Evolutionary conservation across 495 filamentous ascomycete genomes (phyloP), one percentile per base, ranked within the genome.

Genomic region (Penicillium soppii): DNA sequence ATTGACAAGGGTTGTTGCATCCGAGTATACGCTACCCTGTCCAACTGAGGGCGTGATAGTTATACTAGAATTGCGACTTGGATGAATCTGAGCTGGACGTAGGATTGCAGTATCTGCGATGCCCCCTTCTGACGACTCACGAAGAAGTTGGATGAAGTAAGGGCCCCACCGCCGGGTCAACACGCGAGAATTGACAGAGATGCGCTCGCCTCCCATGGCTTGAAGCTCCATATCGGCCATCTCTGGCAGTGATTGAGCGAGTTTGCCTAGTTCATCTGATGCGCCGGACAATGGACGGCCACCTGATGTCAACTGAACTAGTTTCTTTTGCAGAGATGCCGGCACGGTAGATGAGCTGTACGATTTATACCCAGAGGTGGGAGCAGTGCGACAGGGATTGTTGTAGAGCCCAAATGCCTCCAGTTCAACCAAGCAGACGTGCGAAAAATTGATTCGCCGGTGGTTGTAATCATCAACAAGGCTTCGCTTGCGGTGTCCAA

Each of bases 381-480:
- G 87, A 1, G 82, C 68, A n/a, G 77, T 79, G 58, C 82, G 83
- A 44, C 90, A 80, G 15, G 94, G 90, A 61, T 97, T 97, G 66
- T 97, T 92, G 64, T 95, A 97, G 4, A 98, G 83, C 1, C 94
- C 94, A 73, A 96, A 98, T 0, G 94, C 91, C 67, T 98, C 94
- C 15, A 98, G 73, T 69, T 97, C 94, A 15, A 98, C 92, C 80
- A 96, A 83, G 64, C 92, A 97, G 3, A 97, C 79, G 63, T 98
- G 91, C 8, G 89, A 88, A 67, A 98, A 98, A 64, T 98, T 98
- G 71, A 97, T 95, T 12, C 95, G 85, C 9, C 94, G 88, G 57
- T 98, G 92, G 52, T 97, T 97, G 59, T 98, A 98, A 61, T 98
- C 94, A 52, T 98, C 95, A 0, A 97, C 92, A n/a, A 97, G 75